Evolutionary conservation across 176 grass and related monocot species (phyloP).

Genomic region (Aegilops longissima): DNA sequence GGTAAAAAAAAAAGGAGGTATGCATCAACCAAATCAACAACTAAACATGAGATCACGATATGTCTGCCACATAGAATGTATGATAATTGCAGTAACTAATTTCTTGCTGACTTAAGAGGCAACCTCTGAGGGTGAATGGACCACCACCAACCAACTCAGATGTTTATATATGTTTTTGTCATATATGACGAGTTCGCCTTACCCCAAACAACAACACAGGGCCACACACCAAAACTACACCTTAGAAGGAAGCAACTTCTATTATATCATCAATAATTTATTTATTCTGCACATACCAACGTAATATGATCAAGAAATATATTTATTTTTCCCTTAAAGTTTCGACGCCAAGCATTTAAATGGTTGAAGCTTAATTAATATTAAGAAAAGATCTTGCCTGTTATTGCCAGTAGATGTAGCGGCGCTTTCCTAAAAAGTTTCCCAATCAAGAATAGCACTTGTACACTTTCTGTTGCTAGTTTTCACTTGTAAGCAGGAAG

Average conservation of each 20-base stretch:
- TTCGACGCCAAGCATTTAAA: not conserved
- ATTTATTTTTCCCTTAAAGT: not conserved
- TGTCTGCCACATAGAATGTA: not conserved
- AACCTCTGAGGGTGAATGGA: not conserved
- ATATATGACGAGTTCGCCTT: not conserved
- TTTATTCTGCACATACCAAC: not conserved
- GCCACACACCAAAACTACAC: not conserved
- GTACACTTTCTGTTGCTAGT: not conserved
- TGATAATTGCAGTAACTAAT: not conserved
- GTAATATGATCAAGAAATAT: constrained; percentile 2
- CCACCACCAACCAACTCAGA: not conserved
- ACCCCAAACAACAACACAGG: not conserved
- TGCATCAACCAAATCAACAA: not conserved
- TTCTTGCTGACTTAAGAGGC: not conserved
- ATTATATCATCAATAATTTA: not conserved
- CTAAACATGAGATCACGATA: not conserved
- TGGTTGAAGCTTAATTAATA: not conserved
- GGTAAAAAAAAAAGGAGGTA: not conserved
- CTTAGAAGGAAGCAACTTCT: not conserved
- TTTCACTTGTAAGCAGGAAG: not conserved
- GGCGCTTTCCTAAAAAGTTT: not conserved
- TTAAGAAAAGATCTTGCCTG: not conserved
- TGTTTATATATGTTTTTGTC: not conserved
- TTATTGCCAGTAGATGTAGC: not conserved
- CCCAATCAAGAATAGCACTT: not conserved